Evolutionary conservation across 805 yeast species (phyloP).

Genomic region (Starmerella apicola): DNA sequence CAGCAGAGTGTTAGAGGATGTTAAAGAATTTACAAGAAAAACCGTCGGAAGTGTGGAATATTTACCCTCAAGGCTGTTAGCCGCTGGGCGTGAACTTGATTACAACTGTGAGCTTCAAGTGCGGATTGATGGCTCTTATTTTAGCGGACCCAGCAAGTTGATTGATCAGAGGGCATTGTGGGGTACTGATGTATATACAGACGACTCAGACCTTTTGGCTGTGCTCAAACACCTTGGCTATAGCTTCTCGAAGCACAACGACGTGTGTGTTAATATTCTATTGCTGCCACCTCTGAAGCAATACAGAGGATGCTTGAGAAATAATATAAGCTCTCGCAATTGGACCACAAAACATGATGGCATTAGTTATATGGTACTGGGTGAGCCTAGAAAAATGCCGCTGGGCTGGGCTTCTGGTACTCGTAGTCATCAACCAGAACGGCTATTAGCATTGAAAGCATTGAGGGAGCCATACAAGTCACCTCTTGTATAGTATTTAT

Average conservation of each 20-base stretch:
- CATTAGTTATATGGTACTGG: slow-evolving; percentile 47
- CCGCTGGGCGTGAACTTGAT: slow-evolving; percentile 24
- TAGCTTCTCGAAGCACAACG: slow-evolving; percentile 30
- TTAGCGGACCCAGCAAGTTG: slow-evolving; percentile 28
- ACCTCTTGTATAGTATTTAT: not conserved
- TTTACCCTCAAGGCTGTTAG: slow-evolving; percentile 20
- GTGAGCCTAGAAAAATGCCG: slow-evolving; percentile 11
- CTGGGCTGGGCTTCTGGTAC: slow-evolving; percentile 13
- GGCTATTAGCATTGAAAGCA: slow-evolving; percentile 9
- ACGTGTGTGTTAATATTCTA: slow-evolving; percentile 44
- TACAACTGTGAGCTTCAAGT: slow-evolving; percentile 38
- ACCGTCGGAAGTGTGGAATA: slow-evolving; percentile 48
- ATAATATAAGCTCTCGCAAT: slow-evolving; percentile 60
- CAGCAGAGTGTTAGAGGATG: slow-evolving; percentile 31
- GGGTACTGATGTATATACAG: slow-evolving; percentile 92
- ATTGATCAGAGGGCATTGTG: slow-evolving; percentile 46
- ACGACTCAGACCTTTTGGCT: slow-evolving; percentile 76
- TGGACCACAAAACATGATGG: slow-evolving; percentile 77
- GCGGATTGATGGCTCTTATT: slow-evolving; percentile 39
- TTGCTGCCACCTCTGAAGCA: slow-evolving; percentile 56
- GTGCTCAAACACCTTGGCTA: slow-evolving; percentile 62
- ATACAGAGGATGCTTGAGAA: slow-evolving; percentile 53
- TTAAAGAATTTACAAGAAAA: slow-evolving; percentile 33
- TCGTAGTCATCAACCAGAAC: slow-evolving; percentile 3
- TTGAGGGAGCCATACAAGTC: slow-evolving; percentile 1